Evolutionary conservation across 257 asterid species (phyloP), one percentile per base, ranked within the genome.

Genomic region (Coffea eugenioides): DNA sequence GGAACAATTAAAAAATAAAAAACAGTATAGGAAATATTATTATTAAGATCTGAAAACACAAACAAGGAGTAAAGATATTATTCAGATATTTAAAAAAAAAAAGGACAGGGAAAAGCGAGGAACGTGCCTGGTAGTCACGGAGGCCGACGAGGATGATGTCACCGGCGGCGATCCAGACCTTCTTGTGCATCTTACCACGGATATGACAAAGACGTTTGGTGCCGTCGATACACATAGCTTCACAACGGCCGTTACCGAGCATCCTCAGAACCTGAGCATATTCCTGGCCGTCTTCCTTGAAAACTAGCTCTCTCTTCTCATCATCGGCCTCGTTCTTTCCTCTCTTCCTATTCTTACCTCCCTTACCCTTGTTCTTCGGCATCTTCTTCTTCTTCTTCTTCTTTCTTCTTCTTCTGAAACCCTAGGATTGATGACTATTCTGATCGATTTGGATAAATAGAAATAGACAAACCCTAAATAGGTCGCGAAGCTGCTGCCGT

Each of bases 311-410:
- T 67, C 99, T 83, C 88, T 93, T 95, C 91, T 92, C 98, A 34
- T 95, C 99, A 4, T 95, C 99, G 18, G 97, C 97, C 71, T 93
- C 98, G 88, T 95, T 95, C 94, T 93, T 95, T 2, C 99, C 99
- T 71, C 98, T 90, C 92, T 95, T 95, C 79, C 98, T 87, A 79
- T 95, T 95, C 90, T 95, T 94, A 3, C 98, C 98, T 91, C 98
- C 98, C 94, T 94, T 95, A 75, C 99, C 99, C 91, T 95, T 95
- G 85, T 95, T 95, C 98, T 95, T 95, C 88, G 98, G 98, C 97
- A 95, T 92, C 25, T 69, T 85, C 65, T 75, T 64, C 49, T 46
- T 46, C 11, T 8, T 20, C 21, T 18, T 8, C 27, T 46, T 45
- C 11, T 4, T 20, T n/a, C 13, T 9, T 18, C 62, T 41, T 49